phyloP scores from a whole-genome alignment of 345 rosid genomes.

The Melaleuca alternifolia region DNA sequence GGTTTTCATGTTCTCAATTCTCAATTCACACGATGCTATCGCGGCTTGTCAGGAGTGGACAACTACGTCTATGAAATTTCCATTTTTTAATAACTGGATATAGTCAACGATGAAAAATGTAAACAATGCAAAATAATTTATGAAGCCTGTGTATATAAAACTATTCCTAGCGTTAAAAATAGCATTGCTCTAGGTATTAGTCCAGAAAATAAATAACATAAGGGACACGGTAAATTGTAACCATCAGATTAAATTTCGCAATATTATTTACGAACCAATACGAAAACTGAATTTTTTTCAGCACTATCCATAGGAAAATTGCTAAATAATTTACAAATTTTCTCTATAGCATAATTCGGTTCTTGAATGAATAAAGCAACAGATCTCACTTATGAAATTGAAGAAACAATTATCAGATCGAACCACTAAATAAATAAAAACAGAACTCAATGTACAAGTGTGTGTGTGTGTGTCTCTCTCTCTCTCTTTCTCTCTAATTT shows the following conservation, averaged over 20 bases:
- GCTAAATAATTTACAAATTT: not conserved
- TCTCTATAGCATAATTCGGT: not conserved
- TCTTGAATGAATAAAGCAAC: not conserved
- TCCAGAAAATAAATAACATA: not conserved
- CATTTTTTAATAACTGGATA: too few species aligned
- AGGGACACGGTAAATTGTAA: not conserved
- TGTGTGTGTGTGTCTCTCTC: not conserved
- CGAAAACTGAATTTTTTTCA: not conserved
- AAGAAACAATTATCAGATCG: not conserved
- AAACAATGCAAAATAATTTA: not conserved
- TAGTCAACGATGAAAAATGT: not conserved
- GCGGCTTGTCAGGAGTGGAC: not conserved
- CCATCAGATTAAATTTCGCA: not conserved
- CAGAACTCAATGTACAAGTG: not conserved
- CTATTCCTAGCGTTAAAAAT: not conserved
- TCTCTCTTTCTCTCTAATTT: not conserved
- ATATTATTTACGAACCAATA: not conserved
- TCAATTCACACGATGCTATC: too few species aligned
- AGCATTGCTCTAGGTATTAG: not conserved
- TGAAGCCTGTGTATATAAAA: not conserved
- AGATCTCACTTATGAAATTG: not conserved
- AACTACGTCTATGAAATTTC: not conserved
- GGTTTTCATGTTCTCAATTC: not conserved
- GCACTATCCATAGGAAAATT: not conserved
- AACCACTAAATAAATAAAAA: not conserved